phyloP scores from a whole-genome alignment of 768 basidiomycete genomes.

The Dioszegia hungarica region DNA sequence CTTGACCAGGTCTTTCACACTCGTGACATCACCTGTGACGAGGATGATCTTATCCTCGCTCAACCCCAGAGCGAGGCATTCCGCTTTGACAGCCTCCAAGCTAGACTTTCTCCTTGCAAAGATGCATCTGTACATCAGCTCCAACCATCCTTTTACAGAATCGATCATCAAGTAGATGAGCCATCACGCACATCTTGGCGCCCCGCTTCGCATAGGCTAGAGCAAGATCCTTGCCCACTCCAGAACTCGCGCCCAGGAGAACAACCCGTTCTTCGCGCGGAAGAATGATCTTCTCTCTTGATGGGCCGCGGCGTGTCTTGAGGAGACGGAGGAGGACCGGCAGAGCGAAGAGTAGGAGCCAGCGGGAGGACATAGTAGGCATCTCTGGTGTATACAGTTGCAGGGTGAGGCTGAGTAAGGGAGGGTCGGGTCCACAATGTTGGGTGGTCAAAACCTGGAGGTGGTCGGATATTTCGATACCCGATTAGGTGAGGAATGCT shows the following conservation, averaged over 20 bases:
- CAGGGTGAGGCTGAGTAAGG: background rate
- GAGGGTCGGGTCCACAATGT: too few relatives aligned
- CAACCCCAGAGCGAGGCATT: conserved; percentile 44
- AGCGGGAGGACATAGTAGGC: conserved; percentile 8
- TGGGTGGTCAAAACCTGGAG: too few relatives aligned
- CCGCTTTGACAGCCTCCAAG: conserved; percentile 59
- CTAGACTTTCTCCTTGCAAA: conserved; percentile 62
- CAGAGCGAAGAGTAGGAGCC: conserved; percentile 18
- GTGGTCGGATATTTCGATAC: too few relatives aligned
- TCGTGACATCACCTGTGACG: conserved; percentile 61
- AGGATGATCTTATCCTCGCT: conserved; percentile 51
- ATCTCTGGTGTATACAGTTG: background rate
- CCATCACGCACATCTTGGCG: conserved; percentile 54
- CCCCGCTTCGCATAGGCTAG: conserved; percentile 68
- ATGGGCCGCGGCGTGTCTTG: conserved; percentile 16
- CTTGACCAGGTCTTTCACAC: conserved; percentile 62
- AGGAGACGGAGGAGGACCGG: conserved; percentile 19
- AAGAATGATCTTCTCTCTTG: conserved; percentile 25
- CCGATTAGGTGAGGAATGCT: too few relatives aligned
- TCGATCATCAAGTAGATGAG: background rate
- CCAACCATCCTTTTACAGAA: background rate
- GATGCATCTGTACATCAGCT: conserved; percentile 54
- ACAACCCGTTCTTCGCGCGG: conserved; percentile 65
- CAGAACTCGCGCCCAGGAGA: conserved; percentile 76
- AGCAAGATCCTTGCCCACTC: conserved; percentile 71